Evolutionary conservation across 2,329 filamentous ascomycete species (phyloP), one percentile per base, ranked within the genome.

Genomic region (Penicillium sp.): DNA sequence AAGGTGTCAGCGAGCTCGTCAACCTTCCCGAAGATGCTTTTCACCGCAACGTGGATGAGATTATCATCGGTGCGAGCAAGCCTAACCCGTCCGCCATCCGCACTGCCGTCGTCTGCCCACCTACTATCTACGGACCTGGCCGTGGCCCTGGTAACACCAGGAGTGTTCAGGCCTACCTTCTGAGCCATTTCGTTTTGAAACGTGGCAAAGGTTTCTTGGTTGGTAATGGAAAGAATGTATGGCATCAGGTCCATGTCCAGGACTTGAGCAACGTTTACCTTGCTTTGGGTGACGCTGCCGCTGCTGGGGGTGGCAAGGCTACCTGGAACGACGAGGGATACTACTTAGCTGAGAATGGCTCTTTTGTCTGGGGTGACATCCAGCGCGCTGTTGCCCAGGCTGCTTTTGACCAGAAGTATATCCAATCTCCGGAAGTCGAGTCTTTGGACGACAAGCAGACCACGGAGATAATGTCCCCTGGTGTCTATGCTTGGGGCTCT

Each of bases 401-500:
- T 52, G 79, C 78, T 0, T 67, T 71, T 31, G 70, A 77, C 47
- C 70, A 78, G 53, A 77, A 77, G 0, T 68, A 77, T n/a, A 67
- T 81, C 33, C 47, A 64, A 2, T 60, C 67, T 30, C 54, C 59
- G 1, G 63, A 67, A 16, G 64, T 67, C 3, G 60, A 72, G 36
- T 54, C 67, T 6, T 27, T 65, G 3, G 39, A 59, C 27, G 50
- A 56, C 18, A 53, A 53, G 2, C 50, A 65, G 33, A 59, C 65
- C 1, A 65, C 64, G 7, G 74, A 79, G 11, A 64, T 75, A 8
- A 64, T 71, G 11, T 23, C 48, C 9, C 44, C 44, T 20, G 64
- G 63, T 3, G 39, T 56, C 17, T 67, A 65, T 54, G 53, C 58
- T 20, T 67, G 64, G 64, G 65, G 65, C 13, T 60, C 53, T 4